Conservation (phyloP, 2,329 filamentous ascomycete species). For the Aspergillus sp. region DNA sequence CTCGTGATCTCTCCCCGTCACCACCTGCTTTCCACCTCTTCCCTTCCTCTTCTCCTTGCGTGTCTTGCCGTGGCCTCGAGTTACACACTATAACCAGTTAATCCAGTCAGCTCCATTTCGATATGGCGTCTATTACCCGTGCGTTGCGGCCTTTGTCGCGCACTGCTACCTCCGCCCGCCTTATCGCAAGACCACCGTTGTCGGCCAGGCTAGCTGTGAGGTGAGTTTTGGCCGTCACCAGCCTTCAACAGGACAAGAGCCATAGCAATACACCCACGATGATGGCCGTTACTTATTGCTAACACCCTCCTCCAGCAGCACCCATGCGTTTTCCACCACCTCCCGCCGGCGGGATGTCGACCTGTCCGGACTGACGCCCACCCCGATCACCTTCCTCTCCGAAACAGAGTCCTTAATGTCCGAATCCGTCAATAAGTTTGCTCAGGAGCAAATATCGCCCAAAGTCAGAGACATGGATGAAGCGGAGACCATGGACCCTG, state of each 20-base stretch:
- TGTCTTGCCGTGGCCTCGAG: neutral
- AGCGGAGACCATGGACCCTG: slow-evolving; percentile 87
- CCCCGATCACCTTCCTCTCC: slow-evolving; percentile 88
- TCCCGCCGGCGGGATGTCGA: slow-evolving; percentile 58
- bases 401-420: slow-evolving; percentile 88
- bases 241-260: neutral
- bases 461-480: slow-evolving; percentile 98
- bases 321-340: slow-evolving; percentile 64
- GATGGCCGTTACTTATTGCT: neutral
- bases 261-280: neutral
- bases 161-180: slow-evolving; percentile 40
- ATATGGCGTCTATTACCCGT: slow-evolving; percentile 54
- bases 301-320: slow-evolving; percentile 29
- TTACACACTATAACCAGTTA: neutral
- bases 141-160: slow-evolving; percentile 49
- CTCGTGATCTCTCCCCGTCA: slow-evolving; percentile 11
- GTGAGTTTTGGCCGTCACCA: slow-evolving; percentile 26
- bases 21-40: slow-evolving; percentile 48
- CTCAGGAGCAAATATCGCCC: slow-evolving; percentile 82
- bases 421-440: slow-evolving; percentile 88
- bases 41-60: neutral
- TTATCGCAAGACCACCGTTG: slow-evolving; percentile 42
- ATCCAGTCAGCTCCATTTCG: slow-evolving; percentile 13
- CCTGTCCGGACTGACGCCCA: slow-evolving; percentile 78
- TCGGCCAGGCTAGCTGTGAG: slow-evolving; percentile 44